Evolutionary conservation across 371 early-diverging fungal species (phyloP).

Genomic region (Smittium culicis): DNA sequence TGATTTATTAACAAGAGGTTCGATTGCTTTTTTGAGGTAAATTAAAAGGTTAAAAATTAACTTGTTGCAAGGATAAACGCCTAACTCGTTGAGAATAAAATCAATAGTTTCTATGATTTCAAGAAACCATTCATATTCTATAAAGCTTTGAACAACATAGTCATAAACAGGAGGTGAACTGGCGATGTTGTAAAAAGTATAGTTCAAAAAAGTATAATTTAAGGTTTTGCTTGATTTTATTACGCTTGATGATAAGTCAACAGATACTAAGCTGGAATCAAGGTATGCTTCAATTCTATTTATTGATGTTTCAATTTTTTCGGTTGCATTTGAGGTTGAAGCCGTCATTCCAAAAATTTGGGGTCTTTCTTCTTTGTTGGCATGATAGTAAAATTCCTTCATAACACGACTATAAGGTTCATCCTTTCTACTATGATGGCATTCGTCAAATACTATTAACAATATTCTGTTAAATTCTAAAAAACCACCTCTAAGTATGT

Average conservation of each 20-base stretch:
- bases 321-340: slow-evolving; percentile 51
- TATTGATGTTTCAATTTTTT: slow-evolving; percentile 24
- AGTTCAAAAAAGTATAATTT: background rate
- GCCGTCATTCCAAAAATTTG: slow-evolving; percentile 90
- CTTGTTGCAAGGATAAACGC: too few relatives aligned
- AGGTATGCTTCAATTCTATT: slow-evolving; percentile 56
- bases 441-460: slow-evolving; percentile 82
- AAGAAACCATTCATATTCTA: background rate
- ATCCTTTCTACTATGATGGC: slow-evolving; percentile 71
- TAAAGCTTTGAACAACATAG: background rate
- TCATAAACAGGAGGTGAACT: background rate
- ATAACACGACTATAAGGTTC: slow-evolving; percentile 76
- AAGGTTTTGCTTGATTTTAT: slow-evolving; percentile 31
- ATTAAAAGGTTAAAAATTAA: too few relatives aligned
- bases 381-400: slow-evolving; percentile 57
- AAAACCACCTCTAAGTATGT: slow-evolving; percentile 54
- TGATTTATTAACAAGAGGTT: too few relatives aligned
- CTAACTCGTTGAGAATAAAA: too few relatives aligned
- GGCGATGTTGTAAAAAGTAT: background rate
- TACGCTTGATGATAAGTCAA: too few relatives aligned
- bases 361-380: slow-evolving; percentile 40
- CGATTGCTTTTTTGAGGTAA: too few relatives aligned
- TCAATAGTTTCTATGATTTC: too few relatives aligned
- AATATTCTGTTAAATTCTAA: slow-evolving; percentile 45
- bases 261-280: slow-evolving; percentile 35